A percentile compares a stretch with the other conserved stretches of the same genome.
phyloP scores from a whole-genome alignment of 2,329 filamentous ascomycete genomes.

The Fusarium sp. region DNA sequence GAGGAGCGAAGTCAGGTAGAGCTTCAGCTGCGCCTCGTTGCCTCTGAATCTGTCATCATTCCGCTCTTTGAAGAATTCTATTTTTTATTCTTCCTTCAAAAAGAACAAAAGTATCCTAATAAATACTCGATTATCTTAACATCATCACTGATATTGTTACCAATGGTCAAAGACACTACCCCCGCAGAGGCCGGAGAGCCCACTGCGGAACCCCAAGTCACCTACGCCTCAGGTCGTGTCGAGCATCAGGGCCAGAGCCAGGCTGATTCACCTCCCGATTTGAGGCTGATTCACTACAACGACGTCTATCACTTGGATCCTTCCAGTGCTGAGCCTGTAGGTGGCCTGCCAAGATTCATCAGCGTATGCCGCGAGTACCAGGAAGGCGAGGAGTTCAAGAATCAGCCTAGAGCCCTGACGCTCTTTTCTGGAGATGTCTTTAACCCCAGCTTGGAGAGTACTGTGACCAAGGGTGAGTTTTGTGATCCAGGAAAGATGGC shows the following conservation, averaged over 20 bases:
- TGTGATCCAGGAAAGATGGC: neutral
- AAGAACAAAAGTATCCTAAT: neutral
- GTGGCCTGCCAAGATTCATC: slow-evolving; percentile 83
- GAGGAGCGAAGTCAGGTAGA: neutral
- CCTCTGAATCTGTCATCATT: slow-evolving; percentile 31
- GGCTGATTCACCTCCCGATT: slow-evolving; percentile 61
- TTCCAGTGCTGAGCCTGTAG: slow-evolving; percentile 80
- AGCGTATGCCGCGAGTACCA: slow-evolving; percentile 80
- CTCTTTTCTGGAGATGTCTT: slow-evolving; percentile 94
- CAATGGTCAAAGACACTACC: slow-evolving; percentile 33
- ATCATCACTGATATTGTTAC: neutral
- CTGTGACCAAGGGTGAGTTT: slow-evolving; percentile 79
- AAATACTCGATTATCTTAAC: neutral
- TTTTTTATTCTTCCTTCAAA: neutral
- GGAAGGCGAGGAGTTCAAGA: slow-evolving; percentile 65
- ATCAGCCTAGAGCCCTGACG: slow-evolving; percentile 73
- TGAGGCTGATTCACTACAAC: slow-evolving; percentile 90
- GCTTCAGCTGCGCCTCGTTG: slow-evolving; percentile 30
- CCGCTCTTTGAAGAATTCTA: neutral
- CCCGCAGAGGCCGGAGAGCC: slow-evolving; percentile 20
- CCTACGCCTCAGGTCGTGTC: slow-evolving; percentile 39
- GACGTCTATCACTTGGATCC: slow-evolving; percentile 91
- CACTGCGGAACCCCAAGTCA: slow-evolving; percentile 43
- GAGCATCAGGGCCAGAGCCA: slow-evolving; percentile 20
- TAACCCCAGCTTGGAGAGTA: slow-evolving; percentile 89